Conservation (phyloP, 1,139 yeast genomes). For the Diutina pseudorugosa region DNA sequence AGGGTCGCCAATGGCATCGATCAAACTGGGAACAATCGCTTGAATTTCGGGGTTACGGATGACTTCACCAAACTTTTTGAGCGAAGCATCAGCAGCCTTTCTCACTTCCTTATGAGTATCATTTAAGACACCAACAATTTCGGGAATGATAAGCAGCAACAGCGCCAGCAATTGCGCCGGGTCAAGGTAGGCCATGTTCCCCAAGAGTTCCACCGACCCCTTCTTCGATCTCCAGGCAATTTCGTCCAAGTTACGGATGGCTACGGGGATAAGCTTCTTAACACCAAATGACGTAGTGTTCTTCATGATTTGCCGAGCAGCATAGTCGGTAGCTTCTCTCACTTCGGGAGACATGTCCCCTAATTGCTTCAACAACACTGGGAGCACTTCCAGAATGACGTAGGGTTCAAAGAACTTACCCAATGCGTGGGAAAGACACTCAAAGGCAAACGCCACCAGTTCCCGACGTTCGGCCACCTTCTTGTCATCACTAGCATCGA, state of each 20-base stretch:
- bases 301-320: slow-evolving; percentile 83
- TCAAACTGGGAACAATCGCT: slow-evolving; percentile 72
- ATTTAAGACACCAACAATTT: slow-evolving; percentile 86
- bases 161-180: slow-evolving; percentile 90
- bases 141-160: slow-evolving; percentile 83
- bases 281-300: slow-evolving; percentile 89
- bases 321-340: slow-evolving; percentile 76
- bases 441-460: slow-evolving; percentile 81
- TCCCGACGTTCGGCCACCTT: slow-evolving; percentile 67
- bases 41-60: slow-evolving; percentile 96
- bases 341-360: slow-evolving; percentile 85
- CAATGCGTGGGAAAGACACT: slow-evolving; percentile 65
- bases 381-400: slow-evolving; percentile 70
- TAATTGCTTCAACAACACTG: slow-evolving; percentile 62
- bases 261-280: slow-evolving; percentile 80
- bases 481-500: slow-evolving; percentile 85
- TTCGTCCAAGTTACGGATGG: slow-evolving; percentile 76
- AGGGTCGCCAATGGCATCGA: slow-evolving; percentile 94
- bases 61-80: slow-evolving; percentile 91
- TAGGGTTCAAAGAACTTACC: slow-evolving; percentile 86
- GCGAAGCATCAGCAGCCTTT: slow-evolving; percentile 82
- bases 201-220: slow-evolving; percentile 91
- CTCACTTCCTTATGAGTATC: slow-evolving; percentile 96
- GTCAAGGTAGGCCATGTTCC: slow-evolving; percentile 96
- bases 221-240: slow-evolving; percentile 94